phyloP scores from a whole-genome alignment of 2,329 filamentous ascomycete genomes.

The Aspergillus neotritici region DNA sequence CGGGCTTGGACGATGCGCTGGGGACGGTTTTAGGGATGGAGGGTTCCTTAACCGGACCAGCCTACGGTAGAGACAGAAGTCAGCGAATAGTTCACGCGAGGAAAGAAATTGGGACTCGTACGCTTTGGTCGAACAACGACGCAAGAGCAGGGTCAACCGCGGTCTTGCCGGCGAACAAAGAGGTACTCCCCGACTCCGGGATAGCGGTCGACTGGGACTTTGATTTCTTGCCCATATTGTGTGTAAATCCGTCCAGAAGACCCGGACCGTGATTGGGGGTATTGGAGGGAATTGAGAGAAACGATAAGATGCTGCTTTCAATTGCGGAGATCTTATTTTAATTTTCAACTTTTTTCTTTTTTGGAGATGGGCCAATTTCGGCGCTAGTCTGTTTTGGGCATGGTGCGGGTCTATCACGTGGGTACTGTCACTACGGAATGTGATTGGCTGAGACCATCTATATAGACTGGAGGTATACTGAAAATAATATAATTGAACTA shows the following conservation, averaged over 20 bases:
- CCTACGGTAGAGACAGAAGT: conserved; percentile 19
- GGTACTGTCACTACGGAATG: no score
- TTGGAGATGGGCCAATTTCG: no score
- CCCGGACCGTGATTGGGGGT: no score
- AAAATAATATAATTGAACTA: no score
- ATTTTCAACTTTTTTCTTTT: no score
- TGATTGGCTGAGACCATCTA: no score
- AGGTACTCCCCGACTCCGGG: conserved; percentile 9
- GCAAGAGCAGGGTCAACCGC: conserved; percentile 63
- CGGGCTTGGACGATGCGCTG: conserved; percentile 4
- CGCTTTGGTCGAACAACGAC: conserved; percentile 67
- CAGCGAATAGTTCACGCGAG: background rate
- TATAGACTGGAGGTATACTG: no score
- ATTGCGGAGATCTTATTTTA: no score
- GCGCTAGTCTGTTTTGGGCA: no score
- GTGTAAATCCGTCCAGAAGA: background rate
- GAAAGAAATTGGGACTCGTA: conserved; percentile 42
- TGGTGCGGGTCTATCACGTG: no score
- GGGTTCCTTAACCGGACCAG: conserved; percentile 38
- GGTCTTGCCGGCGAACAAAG: conserved; percentile 54
- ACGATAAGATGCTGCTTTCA: no score
- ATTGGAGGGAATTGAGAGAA: no score
- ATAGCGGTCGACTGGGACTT: conserved; percentile 23
- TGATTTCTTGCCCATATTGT: conserved; percentile 32
- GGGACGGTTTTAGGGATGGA: conserved; percentile 13